These are phyloP conservation scores for Physcomitrellopsis africana DNA, from an alignment of 225 moss, liverwort and hornwort species.

Conservation along the genomic window DNA sequence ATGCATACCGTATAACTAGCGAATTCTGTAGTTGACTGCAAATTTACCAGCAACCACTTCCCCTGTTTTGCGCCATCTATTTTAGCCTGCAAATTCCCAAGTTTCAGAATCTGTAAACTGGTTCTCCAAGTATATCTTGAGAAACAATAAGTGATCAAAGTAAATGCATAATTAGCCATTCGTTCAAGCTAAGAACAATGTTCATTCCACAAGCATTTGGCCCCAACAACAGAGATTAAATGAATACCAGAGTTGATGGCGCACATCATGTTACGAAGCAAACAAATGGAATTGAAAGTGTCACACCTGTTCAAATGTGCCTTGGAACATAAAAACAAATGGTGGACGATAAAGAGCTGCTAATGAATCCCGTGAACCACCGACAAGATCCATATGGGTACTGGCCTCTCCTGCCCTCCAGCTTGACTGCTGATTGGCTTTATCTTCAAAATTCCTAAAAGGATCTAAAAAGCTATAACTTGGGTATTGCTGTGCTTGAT, in stretches of 20 bases:
- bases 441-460: slow-evolving; percentile 97
- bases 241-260: slow-evolving; percentile 9
- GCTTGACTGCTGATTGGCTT: slow-evolving; percentile 81
- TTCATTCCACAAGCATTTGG: slow-evolving; percentile 7
- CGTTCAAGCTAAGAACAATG: not conserved
- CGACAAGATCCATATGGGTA: slow-evolving; percentile 56
- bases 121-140: not conserved
- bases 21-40: slow-evolving; percentile 95
- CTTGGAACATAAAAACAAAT: slow-evolving; percentile 96
- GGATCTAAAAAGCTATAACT: slow-evolving; percentile 91
- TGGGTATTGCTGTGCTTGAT: slow-evolving; percentile 68
- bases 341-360: slow-evolving; percentile 96
- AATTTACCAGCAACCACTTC: slow-evolving; percentile 95
- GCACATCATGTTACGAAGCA: slow-evolving; percentile 8
- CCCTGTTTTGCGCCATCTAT: slow-evolving; percentile 89
- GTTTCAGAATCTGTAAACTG: slow-evolving; percentile 17
- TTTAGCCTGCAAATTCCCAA: slow-evolving; percentile 69
- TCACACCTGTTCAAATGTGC: slow-evolving; percentile 92
- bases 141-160: slow-evolving; percentile 9
- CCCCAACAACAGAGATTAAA: slow-evolving; percentile 15
- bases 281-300: slow-evolving; percentile 10
- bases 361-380: slow-evolving; percentile 79
- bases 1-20: slow-evolving; percentile 83
- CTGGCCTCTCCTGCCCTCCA: slow-evolving; percentile 77
- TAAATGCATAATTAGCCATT: not conserved